A percentile compares a stretch with the other conserved stretches of the same genome.
Conservation (phyloP, 2,329 filamentous ascomycete genomes). For the Aspergillus versicolor region DNA sequence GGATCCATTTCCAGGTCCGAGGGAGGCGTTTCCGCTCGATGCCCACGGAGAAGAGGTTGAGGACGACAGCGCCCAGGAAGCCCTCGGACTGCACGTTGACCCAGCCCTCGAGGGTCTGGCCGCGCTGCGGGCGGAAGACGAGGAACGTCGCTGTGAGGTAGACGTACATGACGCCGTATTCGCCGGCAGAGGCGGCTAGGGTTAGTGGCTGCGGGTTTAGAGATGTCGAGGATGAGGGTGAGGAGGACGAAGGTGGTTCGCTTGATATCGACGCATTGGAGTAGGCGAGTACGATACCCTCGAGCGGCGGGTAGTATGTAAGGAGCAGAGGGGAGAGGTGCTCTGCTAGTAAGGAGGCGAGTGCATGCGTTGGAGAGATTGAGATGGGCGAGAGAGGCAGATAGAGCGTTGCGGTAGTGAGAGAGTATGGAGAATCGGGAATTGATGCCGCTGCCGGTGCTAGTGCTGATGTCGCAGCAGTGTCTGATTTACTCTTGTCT, state of each 20-base stretch:
- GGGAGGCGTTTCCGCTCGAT: constrained; percentile 78
- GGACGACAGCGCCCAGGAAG: constrained; percentile 84
- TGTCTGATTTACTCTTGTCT: constrained; percentile 30
- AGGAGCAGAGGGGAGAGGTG: constrained; percentile 64
- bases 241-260: constrained; percentile 37
- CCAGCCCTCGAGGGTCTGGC: constrained; percentile 73
- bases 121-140: constrained; percentile 73
- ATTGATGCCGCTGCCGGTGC: constrained; percentile 26
- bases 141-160: constrained; percentile 89
- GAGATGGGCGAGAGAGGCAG: constrained; percentile 59
- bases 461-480: constrained; percentile 22
- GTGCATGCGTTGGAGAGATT: constrained; percentile 51
- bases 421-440: constrained; percentile 68
- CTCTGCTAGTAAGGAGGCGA: constrained; percentile 59
- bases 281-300: constrained; percentile 59
- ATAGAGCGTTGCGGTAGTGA: constrained; percentile 75
- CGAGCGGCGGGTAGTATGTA: constrained; percentile 60
- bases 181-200: constrained; percentile 58
- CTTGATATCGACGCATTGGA: constrained; percentile 45
- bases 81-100: constrained; percentile 86
- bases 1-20: constrained; percentile 75
- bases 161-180: constrained; percentile 81
- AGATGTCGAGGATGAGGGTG: constrained; percentile 23
- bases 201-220: constrained; percentile 40
- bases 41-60: constrained; percentile 87